A percentile compares a stretch with the other conserved stretches of the same genome.
These are phyloP conservation scores for Neurospora discreta DNA, from an alignment of 495 filamentous ascomycete genomes.

Conservation along the genomic window DNA sequence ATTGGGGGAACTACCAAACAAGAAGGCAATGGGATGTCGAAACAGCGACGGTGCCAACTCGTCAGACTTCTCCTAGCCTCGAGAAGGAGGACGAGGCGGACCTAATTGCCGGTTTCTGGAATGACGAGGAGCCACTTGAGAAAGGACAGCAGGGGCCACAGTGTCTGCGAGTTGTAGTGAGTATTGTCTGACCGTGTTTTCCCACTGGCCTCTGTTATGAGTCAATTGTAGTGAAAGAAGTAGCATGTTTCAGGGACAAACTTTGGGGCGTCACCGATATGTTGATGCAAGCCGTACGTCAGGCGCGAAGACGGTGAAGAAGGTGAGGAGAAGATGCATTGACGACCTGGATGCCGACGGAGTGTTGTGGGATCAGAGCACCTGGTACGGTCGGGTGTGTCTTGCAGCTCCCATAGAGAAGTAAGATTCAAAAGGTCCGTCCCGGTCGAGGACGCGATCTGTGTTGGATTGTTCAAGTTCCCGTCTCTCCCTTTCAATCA, in stretches of 20 bases:
- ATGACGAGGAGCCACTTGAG: not conserved
- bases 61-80: not conserved
- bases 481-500: not conserved
- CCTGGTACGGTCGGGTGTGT: not conserved
- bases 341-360: not conserved
- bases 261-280: not conserved
- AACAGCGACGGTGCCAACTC: not conserved
- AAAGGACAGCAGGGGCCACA: not conserved
- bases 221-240: not conserved
- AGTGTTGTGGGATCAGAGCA: not conserved
- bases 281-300: not conserved
- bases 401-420: not conserved
- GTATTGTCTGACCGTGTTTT: not conserved
- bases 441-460: not conserved
- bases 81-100: not conserved
- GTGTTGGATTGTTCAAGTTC: not conserved
- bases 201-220: not conserved
- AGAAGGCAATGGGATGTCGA: not conserved
- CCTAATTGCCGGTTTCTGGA: not conserved
- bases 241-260: not conserved
- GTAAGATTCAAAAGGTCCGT: not conserved
- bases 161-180: not conserved
- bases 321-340: not conserved
- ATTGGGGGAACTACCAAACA: not conserved
- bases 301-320: not conserved